phyloP scores from a whole-genome alignment of 805 yeast species.

The Ogataea angusta region DNA sequence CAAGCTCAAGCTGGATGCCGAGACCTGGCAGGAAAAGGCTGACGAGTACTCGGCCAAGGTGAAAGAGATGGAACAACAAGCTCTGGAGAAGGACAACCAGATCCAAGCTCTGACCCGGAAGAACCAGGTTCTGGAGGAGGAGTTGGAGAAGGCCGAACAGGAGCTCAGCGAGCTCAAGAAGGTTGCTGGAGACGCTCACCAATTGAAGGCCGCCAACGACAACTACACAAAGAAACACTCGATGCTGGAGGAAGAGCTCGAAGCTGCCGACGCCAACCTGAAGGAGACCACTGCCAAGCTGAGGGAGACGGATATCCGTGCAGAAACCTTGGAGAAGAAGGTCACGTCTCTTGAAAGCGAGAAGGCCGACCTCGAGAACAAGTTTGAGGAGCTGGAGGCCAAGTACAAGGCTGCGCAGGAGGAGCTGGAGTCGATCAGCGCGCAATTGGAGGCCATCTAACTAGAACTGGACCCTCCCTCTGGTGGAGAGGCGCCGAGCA shows the following conservation, averaged over 20 bases:
- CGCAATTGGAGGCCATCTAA: conserved; percentile 82
- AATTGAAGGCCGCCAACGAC: conserved; percentile 85
- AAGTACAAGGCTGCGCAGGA: conserved; percentile 82
- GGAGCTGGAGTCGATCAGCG: conserved; percentile 94
- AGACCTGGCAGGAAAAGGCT: conserved; percentile 94
- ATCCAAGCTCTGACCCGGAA: conserved; percentile 90
- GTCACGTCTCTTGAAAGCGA: conserved; percentile 89
- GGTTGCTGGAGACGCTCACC: conserved; percentile 86
- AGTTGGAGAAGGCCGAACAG: conserved; percentile 73
- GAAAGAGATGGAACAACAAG: conserved; percentile 90
- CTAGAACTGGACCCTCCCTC: conserved; percentile 3
- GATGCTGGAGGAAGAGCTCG: conserved; percentile 86
- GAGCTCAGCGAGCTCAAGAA: conserved; percentile 75
- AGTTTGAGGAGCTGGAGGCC: conserved; percentile 80
- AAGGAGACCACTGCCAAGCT: conserved; percentile 91
- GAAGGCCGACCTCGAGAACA: conserved; percentile 86
- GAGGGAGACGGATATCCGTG: conserved; percentile 93
- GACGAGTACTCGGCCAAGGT: conserved; percentile 79
- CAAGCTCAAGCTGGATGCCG: conserved; percentile 91
- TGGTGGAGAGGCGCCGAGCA: background rate
- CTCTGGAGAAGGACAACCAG: conserved; percentile 89
- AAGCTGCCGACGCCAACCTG: conserved; percentile 84
- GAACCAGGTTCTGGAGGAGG: conserved; percentile 82
- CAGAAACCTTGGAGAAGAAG: conserved; percentile 93
- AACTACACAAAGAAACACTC: conserved; percentile 86